Evolutionary conservation across 2,329 filamentous ascomycete genomes (phyloP).

Genomic region (Aspergillaceae sp.): DNA sequence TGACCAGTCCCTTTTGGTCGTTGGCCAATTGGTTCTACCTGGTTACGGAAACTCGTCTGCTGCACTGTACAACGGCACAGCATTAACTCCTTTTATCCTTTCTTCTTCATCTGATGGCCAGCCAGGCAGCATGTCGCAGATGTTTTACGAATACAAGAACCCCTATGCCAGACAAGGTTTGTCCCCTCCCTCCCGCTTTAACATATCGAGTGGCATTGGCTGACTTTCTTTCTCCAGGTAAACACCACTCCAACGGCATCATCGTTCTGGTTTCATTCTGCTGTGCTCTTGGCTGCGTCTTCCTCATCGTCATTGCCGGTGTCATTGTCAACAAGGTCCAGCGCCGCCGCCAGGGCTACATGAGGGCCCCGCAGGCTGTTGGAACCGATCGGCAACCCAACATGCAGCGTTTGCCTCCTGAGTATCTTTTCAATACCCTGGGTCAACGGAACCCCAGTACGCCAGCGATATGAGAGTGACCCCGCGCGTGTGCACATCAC

Average conservation of each 20-base stretch:
- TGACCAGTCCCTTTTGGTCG: conserved; percentile 67
- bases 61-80: conserved; percentile 76
- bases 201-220: background rate
- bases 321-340: conserved; percentile 42
- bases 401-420: conserved; percentile 39
- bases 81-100: conserved; percentile 69
- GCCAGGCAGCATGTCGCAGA: conserved; percentile 64
- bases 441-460: conserved; percentile 27
- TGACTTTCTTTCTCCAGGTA: conserved; percentile 17
- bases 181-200: background rate
- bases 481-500: too few species aligned
- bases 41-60: conserved; percentile 74
- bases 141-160: conserved; percentile 75
- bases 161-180: conserved; percentile 59
- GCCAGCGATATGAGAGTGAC: conserved; percentile 21
- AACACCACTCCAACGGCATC: conserved; percentile 37
- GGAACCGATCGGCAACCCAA: conserved; percentile 40
- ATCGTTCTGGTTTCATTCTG: conserved; percentile 41
- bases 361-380: conserved; percentile 35
- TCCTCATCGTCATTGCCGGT: conserved; percentile 40
- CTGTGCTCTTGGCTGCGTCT: conserved; percentile 39
- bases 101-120: conserved; percentile 58
- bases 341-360: conserved; percentile 40
- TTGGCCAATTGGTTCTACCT: conserved; percentile 70
- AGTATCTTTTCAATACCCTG: conserved; percentile 38